A percentile compares a stretch with the other conserved stretches of the same genome.
phyloP scores from a whole-genome alignment of 2,329 filamentous ascomycete species.

The Aspergillus sp. region DNA sequence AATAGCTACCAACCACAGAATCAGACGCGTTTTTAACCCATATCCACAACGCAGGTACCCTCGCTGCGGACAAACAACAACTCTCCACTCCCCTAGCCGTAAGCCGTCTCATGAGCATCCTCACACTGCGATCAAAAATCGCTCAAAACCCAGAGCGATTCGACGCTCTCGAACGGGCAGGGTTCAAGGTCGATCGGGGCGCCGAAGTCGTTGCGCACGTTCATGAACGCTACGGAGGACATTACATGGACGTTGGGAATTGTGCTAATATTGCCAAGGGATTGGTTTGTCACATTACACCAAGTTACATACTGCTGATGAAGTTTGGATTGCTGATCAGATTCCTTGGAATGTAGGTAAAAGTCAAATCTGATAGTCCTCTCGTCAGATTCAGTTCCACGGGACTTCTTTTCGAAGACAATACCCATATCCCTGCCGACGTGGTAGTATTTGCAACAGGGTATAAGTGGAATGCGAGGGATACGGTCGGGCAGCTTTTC shows the following conservation, averaged over 20 bases:
- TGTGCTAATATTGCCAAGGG: conserved; percentile 39
- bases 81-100: not conserved
- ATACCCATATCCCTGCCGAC: conserved; percentile 46
- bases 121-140: conserved; percentile 26
- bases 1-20: too few relatives aligned
- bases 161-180: conserved; percentile 44
- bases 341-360: conserved; percentile 35
- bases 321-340: not conserved
- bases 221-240: conserved; percentile 48
- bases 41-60: conserved; percentile 26
- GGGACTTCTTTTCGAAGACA: conserved; percentile 49
- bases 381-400: conserved; percentile 35
- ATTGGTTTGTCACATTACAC: not conserved
- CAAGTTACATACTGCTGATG: too few relatives aligned
- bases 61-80: conserved; percentile 30
- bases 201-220: conserved; percentile 42
- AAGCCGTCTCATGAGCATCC: conserved; percentile 10
- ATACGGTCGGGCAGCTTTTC: conserved; percentile 42
- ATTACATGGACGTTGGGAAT: conserved; percentile 53
- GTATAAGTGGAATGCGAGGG: conserved; percentile 46
- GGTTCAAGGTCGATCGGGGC: conserved; percentile 46
- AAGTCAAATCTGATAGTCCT: conserved; percentile 37
- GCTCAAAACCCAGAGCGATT: conserved; percentile 40
- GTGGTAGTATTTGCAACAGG: conserved; percentile 52
- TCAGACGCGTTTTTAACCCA: too few relatives aligned